Conservation (phyloP, 2,329 filamentous ascomycete genomes). For the Curvularia eragrostidis region DNA sequence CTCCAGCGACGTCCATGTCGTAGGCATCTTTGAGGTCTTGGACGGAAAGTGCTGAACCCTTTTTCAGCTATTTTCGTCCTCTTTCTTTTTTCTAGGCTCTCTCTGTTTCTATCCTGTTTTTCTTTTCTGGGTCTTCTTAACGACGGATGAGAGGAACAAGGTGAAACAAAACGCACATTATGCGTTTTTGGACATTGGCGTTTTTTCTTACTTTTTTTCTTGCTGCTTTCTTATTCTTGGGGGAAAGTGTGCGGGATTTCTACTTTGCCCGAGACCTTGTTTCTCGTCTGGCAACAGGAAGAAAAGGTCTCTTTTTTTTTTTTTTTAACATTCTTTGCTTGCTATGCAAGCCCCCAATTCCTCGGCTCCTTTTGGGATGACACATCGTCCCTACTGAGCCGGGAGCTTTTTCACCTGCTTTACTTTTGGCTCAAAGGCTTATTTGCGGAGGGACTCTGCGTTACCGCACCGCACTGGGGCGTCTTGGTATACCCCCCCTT, state of each 20-base stretch:
- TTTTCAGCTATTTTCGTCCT: background rate
- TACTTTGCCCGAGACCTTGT: background rate
- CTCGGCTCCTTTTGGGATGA: background rate
- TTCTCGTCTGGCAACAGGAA: background rate
- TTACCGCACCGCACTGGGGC: background rate
- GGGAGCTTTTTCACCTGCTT: background rate
- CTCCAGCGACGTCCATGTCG: conserved; percentile 37
- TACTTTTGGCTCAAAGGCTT: too few relatives aligned
- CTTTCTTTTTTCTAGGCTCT: background rate
- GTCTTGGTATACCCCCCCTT: background rate
- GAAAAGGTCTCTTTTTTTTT: background rate
- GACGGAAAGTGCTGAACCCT: conserved; percentile 37
- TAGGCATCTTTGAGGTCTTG: conserved; percentile 50
- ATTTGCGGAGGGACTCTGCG: background rate
- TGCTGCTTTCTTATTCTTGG: background rate
- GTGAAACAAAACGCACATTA: background rate
- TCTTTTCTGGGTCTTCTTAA: background rate
- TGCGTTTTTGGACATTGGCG: background rate
- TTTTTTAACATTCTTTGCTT: background rate
- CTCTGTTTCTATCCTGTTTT: too few relatives aligned
- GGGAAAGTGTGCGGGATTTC: background rate
- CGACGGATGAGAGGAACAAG: background rate
- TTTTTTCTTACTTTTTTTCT: background rate
- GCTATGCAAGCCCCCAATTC: background rate
- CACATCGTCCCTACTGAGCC: background rate